Evolutionary conservation across 148 eudicot species (phyloP), one percentile per base, ranked within the genome.

Genomic region (Chenopodium album): DNA sequence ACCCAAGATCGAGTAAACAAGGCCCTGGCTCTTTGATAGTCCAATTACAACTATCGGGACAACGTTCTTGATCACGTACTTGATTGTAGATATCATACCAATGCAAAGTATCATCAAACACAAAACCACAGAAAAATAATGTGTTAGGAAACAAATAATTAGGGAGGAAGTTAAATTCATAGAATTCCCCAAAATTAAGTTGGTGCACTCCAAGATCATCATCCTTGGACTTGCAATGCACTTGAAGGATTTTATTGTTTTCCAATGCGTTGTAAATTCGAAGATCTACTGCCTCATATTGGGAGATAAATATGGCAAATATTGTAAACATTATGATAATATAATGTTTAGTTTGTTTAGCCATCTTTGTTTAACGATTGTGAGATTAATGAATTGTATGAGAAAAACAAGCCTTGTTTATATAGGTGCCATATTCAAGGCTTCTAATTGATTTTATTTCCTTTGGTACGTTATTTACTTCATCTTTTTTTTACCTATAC

Each of bases 221-320:
- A 17, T 83, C 63, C 71, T 71, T 48, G 4, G 85, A 83, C 73
- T 46, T 41, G 11, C 85, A 83, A n/a, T 72, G 85, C 16, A 63
- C 66, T 73, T 62, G 62, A 10, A 83, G 77, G 8, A 16, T 44
- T 28, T 83, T 83, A 2, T 1, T 62, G 32, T 32, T 17, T 1
- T 4, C 26, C 26, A 62, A n/a, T 62, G 26, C 66, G 6, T 62
- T 62, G 66, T 62, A 62, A 62, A n/a, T 62, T 20, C 66, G 66
- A 62, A 62, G 9, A 20, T 62, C 66, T 62, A 7, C 66, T 20
- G 66, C 66, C 66, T 62, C 66, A 62, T 62, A 6, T 62, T 20
- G 66, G 66, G n/a, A 2, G 9, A 62, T 1, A 62, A 20, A 62
- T 2, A 62, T 3, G 9, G 26, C 28, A 4, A 62, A 62, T 0